These are phyloP conservation scores for Suhomyces guaymorum DNA, from an alignment of 1,139 yeast genomes.

Conservation along the genomic window DNA sequence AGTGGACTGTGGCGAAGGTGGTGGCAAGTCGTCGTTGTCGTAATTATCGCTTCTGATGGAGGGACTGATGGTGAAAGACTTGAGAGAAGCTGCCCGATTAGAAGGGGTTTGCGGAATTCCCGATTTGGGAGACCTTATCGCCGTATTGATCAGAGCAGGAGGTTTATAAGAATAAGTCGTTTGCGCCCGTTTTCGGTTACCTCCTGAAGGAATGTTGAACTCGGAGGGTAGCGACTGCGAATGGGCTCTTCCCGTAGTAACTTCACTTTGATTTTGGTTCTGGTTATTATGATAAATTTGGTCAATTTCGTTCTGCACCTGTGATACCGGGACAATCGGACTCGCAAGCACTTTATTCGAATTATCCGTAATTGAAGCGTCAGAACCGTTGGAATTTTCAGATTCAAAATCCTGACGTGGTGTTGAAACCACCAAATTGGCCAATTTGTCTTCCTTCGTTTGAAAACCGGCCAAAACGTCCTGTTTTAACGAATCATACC, in stretches of 20 bases:
- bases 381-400: no score
- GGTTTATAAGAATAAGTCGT: conserved; percentile 24
- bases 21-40: conserved; percentile 6
- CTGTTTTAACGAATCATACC: conserved; percentile 14
- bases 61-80: conserved; percentile 44
- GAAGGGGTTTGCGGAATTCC: conserved; percentile 13
- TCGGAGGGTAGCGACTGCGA: conserved; percentile 41
- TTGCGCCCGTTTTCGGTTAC: conserved; percentile 30
- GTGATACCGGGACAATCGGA: conserved; percentile 35
- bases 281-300: no score
- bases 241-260: conserved; percentile 32
- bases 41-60: conserved; percentile 22
- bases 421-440: not conserved
- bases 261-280: no score
- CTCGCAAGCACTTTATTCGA: conserved; percentile 37
- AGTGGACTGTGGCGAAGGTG: conserved; percentile 24
- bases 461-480: conserved; percentile 13
- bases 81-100: conserved; percentile 35
- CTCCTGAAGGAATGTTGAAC: no score
- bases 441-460: not conserved
- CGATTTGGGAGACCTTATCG: conserved; percentile 6
- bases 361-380: no score
- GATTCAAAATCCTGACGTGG: conserved; percentile 2
- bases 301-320: conserved; percentile 3
- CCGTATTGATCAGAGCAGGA: conserved; percentile 12